These are phyloP conservation scores for Sextonia rubra DNA, from an alignment of 164 flowering plant genomes.

Conservation along the genomic window DNA sequence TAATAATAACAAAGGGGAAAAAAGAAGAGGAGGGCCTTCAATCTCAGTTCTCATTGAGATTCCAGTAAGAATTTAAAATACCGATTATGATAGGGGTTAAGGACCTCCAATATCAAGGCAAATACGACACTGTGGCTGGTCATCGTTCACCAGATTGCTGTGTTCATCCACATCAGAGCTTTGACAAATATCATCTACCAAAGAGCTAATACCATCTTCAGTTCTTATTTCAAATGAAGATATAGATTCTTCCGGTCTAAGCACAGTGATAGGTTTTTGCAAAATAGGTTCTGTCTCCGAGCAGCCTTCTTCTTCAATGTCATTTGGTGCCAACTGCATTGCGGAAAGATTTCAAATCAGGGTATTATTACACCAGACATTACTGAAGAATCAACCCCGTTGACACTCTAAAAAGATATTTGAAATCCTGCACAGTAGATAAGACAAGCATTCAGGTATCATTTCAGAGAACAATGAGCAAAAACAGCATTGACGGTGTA, in stretches of 20 bases:
- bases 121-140: slow-evolving; percentile 89
- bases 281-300: slow-evolving; percentile 77
- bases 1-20: no score
- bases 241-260: slow-evolving; percentile 33
- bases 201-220: slow-evolving; percentile 30
- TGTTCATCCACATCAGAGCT: slow-evolving; percentile 47
- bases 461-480: no score
- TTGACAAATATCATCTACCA: slow-evolving; percentile 24
- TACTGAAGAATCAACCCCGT: slow-evolving; percentile 16
- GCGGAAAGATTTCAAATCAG: slow-evolving; percentile 23
- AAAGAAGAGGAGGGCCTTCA: neutral
- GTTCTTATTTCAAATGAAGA: slow-evolving; percentile 65
- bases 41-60: slow-evolving; percentile 5
- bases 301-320: slow-evolving; percentile 34
- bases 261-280: slow-evolving; percentile 20
- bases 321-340: slow-evolving; percentile 69
- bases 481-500: no score
- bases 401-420: slow-evolving; percentile 34
- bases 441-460: neutral
- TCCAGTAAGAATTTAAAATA: slow-evolving; percentile 10
- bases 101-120: slow-evolving; percentile 91
- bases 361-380: slow-evolving; percentile 25
- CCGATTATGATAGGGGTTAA: slow-evolving; percentile 9
- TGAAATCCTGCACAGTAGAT: slow-evolving; percentile 27
- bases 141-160: slow-evolving; percentile 45